phyloP scores from a whole-genome alignment of 352 stramenopile genomes.

The Blastocystis sp. region DNA sequence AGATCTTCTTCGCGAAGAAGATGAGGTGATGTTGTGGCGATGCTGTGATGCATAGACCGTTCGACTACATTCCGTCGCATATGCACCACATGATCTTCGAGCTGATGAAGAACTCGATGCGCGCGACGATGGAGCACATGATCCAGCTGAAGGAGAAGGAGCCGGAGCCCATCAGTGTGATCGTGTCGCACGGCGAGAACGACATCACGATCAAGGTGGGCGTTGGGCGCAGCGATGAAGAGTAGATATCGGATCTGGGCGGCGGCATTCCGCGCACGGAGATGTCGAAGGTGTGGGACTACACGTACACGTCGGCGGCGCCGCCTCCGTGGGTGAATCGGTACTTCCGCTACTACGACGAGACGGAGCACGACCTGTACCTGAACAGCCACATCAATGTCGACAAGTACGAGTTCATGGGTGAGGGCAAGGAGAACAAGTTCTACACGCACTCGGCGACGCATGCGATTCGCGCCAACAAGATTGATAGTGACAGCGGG shows the following conservation, averaged over 20 bases:
- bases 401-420: conserved; percentile 68
- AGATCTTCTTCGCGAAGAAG: conserved; percentile 64
- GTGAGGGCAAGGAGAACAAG: conserved; percentile 66
- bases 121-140: conserved; percentile 85
- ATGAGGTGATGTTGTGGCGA: neutral
- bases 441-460: conserved; percentile 73
- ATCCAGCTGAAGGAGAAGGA: conserved; percentile 83
- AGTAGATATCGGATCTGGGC: conserved; percentile 87
- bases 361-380: conserved; percentile 67
- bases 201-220: conserved; percentile 84
- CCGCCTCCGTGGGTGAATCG: conserved; percentile 43
- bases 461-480: conserved; percentile 51
- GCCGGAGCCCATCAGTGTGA: conserved; percentile 87
- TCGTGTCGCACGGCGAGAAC: conserved; percentile 87
- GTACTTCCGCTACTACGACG: conserved; percentile 71
- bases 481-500: conserved; percentile 61
- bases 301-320: conserved; percentile 87
- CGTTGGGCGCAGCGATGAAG: neutral
- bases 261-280: conserved; percentile 87
- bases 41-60: conserved; percentile 75
- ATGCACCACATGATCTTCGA: conserved; percentile 90
- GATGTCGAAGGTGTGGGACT: conserved; percentile 88
- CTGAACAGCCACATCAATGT: conserved; percentile 61
- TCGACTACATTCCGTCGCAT: conserved; percentile 82
- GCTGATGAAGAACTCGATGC: conserved; percentile 89